Evolutionary conservation across 306 rosid species (phyloP), one percentile per base, ranked within the genome.

Genomic region (Elaeagnus macrophylla): DNA sequence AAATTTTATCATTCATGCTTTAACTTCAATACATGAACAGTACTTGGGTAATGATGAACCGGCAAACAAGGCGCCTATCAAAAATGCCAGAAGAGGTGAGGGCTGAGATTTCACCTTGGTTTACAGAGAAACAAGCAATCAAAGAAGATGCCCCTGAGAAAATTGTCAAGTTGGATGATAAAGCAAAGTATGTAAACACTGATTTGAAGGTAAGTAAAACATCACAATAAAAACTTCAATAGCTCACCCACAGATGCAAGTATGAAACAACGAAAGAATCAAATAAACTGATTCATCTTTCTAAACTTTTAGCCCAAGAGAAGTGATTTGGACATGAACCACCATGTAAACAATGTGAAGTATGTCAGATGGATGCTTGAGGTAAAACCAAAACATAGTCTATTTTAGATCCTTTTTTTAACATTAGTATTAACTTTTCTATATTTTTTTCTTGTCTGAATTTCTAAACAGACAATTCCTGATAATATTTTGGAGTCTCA

Each of bases 1-100:
- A 14, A 32, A 17, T 32, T 67, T 47, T 46, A 32, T 18, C n/a
- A 37, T 41, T 48, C 47, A 42, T 52, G 40, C 32, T 1, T 35
- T 36, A 66, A 51, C 73, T 79, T 37, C 66, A 43, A 58, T 39
- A 43, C 58, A 53, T 25, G 67, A 76, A 72, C 89, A 90, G 97
- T 77, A 86, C 86, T 35, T 90, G 97, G 95, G 97, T 86, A 77
- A 90, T 82, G 94, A 90, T 90, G 97, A 86, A 90, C 81, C 77
- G 71, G 63, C 72, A 75, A 58, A 81, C 97, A 65, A 81, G 97
- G 54, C 95, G 97, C 63, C 94, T 86, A 54, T 90, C 95, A 3
- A 86, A 86, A 73, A 74, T 86, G 78, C 95, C 95, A 45, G 86
- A 86, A 64, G 97, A 80, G 47, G 97, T 83, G 61, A 86, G 95